Percentiles rank a stretch among this genome's conserved stretches.
Conservation (phyloP, 805 yeast genomes). For the Groenewaldozyma salmanticensis region DNA sequence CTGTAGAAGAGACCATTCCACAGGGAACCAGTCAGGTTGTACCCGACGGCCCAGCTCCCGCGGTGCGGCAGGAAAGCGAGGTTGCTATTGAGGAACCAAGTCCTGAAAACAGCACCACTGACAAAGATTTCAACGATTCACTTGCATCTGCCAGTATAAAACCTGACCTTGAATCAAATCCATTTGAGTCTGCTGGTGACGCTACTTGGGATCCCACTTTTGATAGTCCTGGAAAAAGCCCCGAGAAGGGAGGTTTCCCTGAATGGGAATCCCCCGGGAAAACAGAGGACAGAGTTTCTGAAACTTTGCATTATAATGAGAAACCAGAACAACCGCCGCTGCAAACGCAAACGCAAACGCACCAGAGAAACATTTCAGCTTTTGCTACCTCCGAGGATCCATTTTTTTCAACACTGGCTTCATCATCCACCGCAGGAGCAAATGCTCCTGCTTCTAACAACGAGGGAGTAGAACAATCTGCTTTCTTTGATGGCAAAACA, state of each 20-base stretch:
- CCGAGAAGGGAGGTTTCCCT: too few species aligned
- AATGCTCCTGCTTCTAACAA: slow-evolving; percentile 1
- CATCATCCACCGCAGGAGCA: not conserved
- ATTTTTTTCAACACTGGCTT: slow-evolving; percentile 7
- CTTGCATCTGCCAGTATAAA: too few species aligned
- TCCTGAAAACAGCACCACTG: too few species aligned
- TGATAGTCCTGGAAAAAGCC: not conserved
- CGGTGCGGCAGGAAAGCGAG: too few species aligned
- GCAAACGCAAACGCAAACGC: not conserved
- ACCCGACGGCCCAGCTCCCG: too few species aligned
- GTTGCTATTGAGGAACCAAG: too few species aligned
- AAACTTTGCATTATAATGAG: not conserved
- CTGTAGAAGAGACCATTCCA: too few species aligned
- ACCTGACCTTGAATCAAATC: slow-evolving; percentile 3
- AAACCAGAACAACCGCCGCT: not conserved
- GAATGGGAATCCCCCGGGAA: not conserved
- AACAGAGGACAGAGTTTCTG: not conserved
- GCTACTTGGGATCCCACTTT: not conserved
- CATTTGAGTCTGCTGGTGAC: not conserved
- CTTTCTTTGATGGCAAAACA: too few species aligned
- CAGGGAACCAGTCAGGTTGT: too few species aligned
- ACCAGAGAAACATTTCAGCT: slow-evolving; percentile 6
- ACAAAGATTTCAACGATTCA: too few species aligned
- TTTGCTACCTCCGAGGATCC: slow-evolving; percentile 10
- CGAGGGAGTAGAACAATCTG: too few species aligned